Percentiles rank a stretch among this genome's conserved stretches.
phyloP scores from a whole-genome alignment of 2,329 filamentous ascomycete species.

The Exophiala mesophila region DNA sequence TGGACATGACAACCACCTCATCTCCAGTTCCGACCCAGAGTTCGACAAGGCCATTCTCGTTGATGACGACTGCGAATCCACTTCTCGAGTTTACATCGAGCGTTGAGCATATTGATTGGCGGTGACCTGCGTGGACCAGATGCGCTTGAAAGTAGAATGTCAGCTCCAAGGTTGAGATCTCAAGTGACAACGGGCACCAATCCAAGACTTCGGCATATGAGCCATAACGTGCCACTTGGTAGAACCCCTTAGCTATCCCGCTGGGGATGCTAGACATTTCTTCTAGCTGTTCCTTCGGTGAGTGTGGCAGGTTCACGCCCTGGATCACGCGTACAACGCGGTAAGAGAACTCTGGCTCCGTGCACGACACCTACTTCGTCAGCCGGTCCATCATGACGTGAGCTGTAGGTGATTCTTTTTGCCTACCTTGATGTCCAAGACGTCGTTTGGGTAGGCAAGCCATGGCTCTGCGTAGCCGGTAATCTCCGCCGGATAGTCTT shows the following conservation, averaged over 20 bases:
- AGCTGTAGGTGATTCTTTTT: too few relatives aligned
- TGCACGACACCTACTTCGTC: conserved; percentile 19
- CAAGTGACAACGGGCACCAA: not conserved
- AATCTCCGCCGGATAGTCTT: not conserved
- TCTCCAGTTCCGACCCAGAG: conserved; percentile 10
- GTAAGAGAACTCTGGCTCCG: conserved; percentile 14
- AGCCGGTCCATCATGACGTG: too few relatives aligned
- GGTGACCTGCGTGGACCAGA: conserved; percentile 6
- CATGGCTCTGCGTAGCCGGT: not conserved
- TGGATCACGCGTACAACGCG: conserved; percentile 16
- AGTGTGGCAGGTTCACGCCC: conserved; percentile 11
- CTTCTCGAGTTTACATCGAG: conserved; percentile 8
- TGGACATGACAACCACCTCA: conserved; percentile 6
- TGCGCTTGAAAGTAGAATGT: conserved; percentile 15
- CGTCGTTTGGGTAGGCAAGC: not conserved
- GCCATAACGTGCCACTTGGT: conserved; percentile 11
- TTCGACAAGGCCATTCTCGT: conserved; percentile 4
- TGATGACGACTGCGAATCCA: conserved; percentile 16
- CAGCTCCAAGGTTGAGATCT: conserved; percentile 1
- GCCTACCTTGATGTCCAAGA: not conserved
- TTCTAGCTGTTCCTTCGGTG: conserved; percentile 7
- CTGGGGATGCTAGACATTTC: conserved; percentile 6
- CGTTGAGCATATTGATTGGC: conserved; percentile 14
- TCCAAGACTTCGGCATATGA: conserved; percentile 9
- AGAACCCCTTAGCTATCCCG: conserved; percentile 8